A percentile compares a stretch with the other conserved stretches of the same genome.
Conservation (phyloP, 768 basidiomycete species). For the Pleurotus platypus region DNA sequence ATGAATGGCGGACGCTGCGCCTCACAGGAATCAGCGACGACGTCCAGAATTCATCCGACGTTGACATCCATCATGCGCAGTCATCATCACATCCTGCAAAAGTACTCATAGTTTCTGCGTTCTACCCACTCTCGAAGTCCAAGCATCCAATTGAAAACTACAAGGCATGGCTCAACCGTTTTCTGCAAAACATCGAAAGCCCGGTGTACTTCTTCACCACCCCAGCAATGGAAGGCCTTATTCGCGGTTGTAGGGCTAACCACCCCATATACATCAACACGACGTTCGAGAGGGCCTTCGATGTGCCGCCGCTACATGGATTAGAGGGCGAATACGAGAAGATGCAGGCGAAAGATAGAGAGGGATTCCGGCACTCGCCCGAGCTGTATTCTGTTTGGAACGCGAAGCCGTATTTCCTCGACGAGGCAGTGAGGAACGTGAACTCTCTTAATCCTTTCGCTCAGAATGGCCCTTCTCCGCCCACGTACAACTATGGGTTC, state of each 20-base stretch:
- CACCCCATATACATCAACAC: conserved; percentile 40
- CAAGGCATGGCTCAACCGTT: conserved; percentile 36
- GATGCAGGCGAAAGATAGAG: conserved; percentile 45
- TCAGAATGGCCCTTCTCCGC: not conserved
- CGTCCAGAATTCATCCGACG: not conserved
- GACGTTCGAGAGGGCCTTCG: conserved; percentile 40
- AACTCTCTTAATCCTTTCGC: not conserved
- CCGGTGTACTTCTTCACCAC: conserved; percentile 55
- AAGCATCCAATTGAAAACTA: conserved; percentile 49
- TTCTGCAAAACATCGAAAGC: conserved; percentile 39
- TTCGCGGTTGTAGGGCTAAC: conserved; percentile 26
- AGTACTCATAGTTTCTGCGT: conserved; percentile 52
- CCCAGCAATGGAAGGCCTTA: conserved; percentile 28
- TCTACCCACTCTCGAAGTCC: conserved; percentile 47
- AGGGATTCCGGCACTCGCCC: conserved; percentile 36
- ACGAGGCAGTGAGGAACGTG: conserved; percentile 30
- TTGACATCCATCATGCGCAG: not conserved
- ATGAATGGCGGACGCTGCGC: no score
- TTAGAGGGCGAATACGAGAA: conserved; percentile 30
- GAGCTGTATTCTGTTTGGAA: conserved; percentile 57
- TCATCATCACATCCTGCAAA: conserved; percentile 11
- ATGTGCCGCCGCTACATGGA: conserved; percentile 40
- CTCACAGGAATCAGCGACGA: not conserved
- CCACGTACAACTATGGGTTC: conserved; percentile 48
- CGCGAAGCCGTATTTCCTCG: conserved; percentile 47